Evolutionary conservation across 2,329 filamentous ascomycete species (phyloP), one percentile per base, ranked within the genome.

Genomic region (Cercospora sp.): DNA sequence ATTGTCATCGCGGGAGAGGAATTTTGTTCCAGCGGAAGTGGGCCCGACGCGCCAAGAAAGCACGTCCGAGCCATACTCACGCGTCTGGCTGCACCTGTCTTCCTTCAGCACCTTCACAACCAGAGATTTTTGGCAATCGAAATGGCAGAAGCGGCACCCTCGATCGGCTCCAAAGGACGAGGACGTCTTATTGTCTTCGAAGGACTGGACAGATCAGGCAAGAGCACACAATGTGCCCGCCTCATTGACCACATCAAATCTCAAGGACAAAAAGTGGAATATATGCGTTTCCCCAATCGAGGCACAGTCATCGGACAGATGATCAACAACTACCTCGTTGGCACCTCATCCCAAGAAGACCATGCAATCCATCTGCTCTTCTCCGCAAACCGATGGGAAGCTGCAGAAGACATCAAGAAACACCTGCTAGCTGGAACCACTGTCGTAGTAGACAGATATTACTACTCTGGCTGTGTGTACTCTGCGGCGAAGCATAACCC

Each of bases 401-500:
- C 83, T 57, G 82, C 79, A 76, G 80, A 77, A 48, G 77, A 77
- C 1, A 83, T 84, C 31, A 72, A 76, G 69, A 60, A 74, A 23
- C 76, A 78, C 6, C 82, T 97, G 5, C 81, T 83, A 0, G 79
- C 83, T 1, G 94, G 94, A 8, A 89, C 85, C 20, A 95, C 88
- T 0, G 85, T 99, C 33, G 84, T 99, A 45, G 89, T 94, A 73
- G 95, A 99, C 80, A 89, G 95, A 59, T 99, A 98, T 82, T 97
- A 96, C 78, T 94, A 97, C 83, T 95, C 91, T 20, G 95, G 95
- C 64, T 91, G 94, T 66, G 93, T 97, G 60, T 99, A 98, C 82
- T 93, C 90, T 26, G 92, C 93, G 0, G 94, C 95, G 3, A 98
- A 98, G 78, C 84, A 88, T 55, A 92, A 92, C 73, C 87, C 89